Evolutionary conservation across 2,329 filamentous ascomycete genomes (phyloP), one percentile per base, ranked within the genome.

Genomic region (Cercospora sp.): DNA sequence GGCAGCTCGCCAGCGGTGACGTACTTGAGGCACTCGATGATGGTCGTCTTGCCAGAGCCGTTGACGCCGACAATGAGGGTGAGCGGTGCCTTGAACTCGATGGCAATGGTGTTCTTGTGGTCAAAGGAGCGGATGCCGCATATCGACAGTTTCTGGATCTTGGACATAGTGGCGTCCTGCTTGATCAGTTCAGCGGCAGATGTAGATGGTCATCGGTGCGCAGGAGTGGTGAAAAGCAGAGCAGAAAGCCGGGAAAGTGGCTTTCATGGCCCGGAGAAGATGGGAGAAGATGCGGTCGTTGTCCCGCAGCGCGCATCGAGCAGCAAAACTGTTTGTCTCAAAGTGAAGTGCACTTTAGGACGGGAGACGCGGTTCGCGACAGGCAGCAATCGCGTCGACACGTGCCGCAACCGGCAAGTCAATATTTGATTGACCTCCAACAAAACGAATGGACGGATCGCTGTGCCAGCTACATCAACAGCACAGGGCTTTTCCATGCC

Each of bases 21-120:
- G 88, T 97, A 99, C 78, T 97, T 97, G 76, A 99, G 90, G 79
- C 93, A 97, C 80, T 99, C 95, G 80, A 99, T 99, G 77, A 99
- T 97, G 67, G 95, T 98, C 83, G 95, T 99, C 83, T 99, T 99
- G 70, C 95, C 95, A 0, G 94, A 98, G 65, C 95, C 95, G 82
- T 99, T 99, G 81, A 93, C 92, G 67, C 95, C 95, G 67, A 99
- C 96, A 73, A 99, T 99, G 70, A 99, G 86, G 12, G 95, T 99
- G 66, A 99, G 86, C 28, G 95, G 96, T 0, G 92, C 91, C 72
- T 93, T 89, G 79, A 99, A 98, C 73, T 91, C 86, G 70, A 98
- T 97, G 42, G 87, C 90, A 81, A 97, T 91, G 72, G 86, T 86
- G 68, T 86, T 84, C 53, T 85, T 84, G 72, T 91, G 90, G 79